Percentiles rank a stretch among this genome's conserved stretches.
Conservation (phyloP, 2,329 filamentous ascomycete species). For the Ceratocystis ficicola region DNA sequence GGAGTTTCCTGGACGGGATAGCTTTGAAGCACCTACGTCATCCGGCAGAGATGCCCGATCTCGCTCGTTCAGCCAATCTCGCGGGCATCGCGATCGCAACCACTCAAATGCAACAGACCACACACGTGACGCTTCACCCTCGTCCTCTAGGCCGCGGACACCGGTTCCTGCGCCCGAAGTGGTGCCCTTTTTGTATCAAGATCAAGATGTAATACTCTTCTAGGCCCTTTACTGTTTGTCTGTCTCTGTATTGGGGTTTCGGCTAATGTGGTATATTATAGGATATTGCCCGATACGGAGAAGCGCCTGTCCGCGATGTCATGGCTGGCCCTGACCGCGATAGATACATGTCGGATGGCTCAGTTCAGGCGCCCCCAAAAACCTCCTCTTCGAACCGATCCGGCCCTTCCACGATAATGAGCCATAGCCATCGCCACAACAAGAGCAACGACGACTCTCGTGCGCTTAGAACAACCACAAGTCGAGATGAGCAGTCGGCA, state of each 20-base stretch:
- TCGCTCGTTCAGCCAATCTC: constrained; percentile 49
- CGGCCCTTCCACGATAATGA: constrained; percentile 48
- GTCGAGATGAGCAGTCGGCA: constrained; percentile 50
- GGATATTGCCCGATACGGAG: constrained; percentile 66
- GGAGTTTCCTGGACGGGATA: constrained; percentile 63
- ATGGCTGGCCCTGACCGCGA: constrained; percentile 59
- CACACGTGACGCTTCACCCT: constrained; percentile 61
- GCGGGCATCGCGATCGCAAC: constrained; percentile 58
- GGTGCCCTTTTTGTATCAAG: constrained; percentile 94
- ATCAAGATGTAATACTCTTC: constrained; percentile 52
- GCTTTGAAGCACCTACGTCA: constrained; percentile 57
- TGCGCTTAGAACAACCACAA: constrained; percentile 57
- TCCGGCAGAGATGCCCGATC: constrained; percentile 49
- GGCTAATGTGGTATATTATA: constrained; percentile 27
- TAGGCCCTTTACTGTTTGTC: background rate
- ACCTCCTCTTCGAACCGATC: constrained; percentile 52
- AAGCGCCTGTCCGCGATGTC: constrained; percentile 61
- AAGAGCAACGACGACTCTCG: constrained; percentile 55
- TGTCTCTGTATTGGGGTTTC: background rate
- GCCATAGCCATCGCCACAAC: constrained; percentile 53
- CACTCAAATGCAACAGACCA: constrained; percentile 66
- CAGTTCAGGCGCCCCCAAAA: constrained; percentile 42
- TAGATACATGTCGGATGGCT: constrained; percentile 45
- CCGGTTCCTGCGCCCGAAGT: constrained; percentile 83
- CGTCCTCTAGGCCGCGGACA: constrained; percentile 66